phyloP scores from a whole-genome alignment of 768 basidiomycete species.

The Clitopilus passeckerianus region DNA sequence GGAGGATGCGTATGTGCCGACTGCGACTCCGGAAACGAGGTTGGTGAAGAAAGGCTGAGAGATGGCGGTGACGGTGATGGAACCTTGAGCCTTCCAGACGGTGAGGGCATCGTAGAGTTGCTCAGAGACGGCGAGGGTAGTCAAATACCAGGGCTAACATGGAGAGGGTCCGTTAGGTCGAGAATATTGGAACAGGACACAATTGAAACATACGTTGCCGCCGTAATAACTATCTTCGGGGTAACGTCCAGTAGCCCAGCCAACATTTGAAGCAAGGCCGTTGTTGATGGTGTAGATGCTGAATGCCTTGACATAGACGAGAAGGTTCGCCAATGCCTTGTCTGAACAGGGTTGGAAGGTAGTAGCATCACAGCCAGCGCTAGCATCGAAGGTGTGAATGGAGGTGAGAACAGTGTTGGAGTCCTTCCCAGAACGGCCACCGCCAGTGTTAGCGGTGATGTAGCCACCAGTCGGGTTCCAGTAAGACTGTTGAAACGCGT shows the following conservation, averaged over 20 bases:
- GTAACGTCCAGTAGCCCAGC: conserved; percentile 76
- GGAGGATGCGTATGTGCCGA: conserved; percentile 47
- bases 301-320: conserved; percentile 68
- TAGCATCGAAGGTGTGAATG: conserved; percentile 70
- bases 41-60: conserved; percentile 72
- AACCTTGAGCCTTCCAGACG: conserved; percentile 53
- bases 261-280: conserved; percentile 45
- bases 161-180: conserved; percentile 6
- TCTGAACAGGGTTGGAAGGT: conserved; percentile 85
- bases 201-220: conserved; percentile 54
- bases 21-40: conserved; percentile 40
- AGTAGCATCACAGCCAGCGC: conserved; percentile 63
- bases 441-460: conserved; percentile 73
- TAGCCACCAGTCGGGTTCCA: conserved; percentile 59
- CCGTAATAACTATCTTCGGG: conserved; percentile 67
- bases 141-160: conserved; percentile 70
- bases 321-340: conserved; percentile 61
- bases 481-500: conserved; percentile 51
- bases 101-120: conserved; percentile 70
- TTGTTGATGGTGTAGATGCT: conserved; percentile 59
- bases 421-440: conserved; percentile 73
- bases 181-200: conserved; percentile 8
- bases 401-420: conserved; percentile 70
- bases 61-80: conserved; percentile 45
- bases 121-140: conserved; percentile 66